Conservation (phyloP, 148 eudicot genomes). For the Rhododendron kiyosumense region DNA sequence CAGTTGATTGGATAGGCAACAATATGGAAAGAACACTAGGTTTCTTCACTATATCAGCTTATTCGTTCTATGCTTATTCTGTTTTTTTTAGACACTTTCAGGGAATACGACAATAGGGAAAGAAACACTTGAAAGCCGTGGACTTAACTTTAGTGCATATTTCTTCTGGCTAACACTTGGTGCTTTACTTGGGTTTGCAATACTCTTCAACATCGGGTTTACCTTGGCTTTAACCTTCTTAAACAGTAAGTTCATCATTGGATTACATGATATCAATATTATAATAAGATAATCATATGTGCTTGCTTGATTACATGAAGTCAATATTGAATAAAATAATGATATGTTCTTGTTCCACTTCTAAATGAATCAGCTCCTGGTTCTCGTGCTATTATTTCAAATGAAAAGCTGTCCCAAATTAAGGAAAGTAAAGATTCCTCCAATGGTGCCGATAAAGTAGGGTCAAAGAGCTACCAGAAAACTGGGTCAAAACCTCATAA, state of each 20-base stretch:
- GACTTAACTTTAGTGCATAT: conserved; percentile 43
- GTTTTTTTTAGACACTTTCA: conserved; percentile 28
- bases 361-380: conserved; percentile 45
- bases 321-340: neutral
- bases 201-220: conserved; percentile 47
- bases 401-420: conserved; percentile 45
- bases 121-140: conserved; percentile 54
- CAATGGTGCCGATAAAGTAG: conserved; percentile 2
- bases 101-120: conserved; percentile 55
- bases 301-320: neutral
- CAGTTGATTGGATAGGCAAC: neutral
- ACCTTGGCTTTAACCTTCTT: conserved; percentile 55
- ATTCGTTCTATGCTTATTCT: neutral
- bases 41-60: neutral
- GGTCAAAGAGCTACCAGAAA: neutral
- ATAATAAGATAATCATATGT: no score
- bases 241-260: conserved; percentile 40
- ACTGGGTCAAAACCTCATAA: conserved; percentile 14
- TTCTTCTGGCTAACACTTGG: conserved; percentile 58
- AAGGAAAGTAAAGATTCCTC: conserved; percentile 22
- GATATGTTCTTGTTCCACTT: neutral
- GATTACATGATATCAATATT: neutral
- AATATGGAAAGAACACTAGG: neutral
- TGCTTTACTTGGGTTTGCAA: conserved; percentile 52
- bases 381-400: conserved; percentile 62